Evolutionary conservation across 2,329 filamentous ascomycete species (phyloP).

Genomic region (Geosmithia morbida): DNA sequence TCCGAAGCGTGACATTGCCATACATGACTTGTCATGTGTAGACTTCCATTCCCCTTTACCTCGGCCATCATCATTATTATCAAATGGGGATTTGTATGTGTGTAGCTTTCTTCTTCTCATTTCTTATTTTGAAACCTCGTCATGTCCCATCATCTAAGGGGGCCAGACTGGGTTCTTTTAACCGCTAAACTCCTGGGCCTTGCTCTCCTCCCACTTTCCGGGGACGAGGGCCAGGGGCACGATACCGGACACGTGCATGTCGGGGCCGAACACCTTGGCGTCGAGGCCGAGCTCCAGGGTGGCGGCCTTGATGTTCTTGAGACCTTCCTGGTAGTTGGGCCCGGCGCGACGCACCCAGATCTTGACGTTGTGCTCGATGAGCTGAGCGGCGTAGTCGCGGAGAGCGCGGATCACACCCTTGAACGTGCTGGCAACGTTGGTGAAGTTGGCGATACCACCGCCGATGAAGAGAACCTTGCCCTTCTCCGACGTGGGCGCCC

Average conservation of each 20-base stretch:
- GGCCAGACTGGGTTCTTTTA: conserved; percentile 15
- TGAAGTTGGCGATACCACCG: conserved; percentile 99
- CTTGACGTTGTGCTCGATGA: conserved; percentile 93
- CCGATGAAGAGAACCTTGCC: conserved; percentile 99
- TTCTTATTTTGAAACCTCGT: not conserved
- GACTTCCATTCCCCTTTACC: no score
- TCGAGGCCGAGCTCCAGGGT: conserved; percentile 80
- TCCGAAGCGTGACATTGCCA: no score
- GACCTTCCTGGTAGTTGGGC: conserved; percentile 98
- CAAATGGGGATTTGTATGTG: no score
- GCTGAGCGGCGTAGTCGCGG: conserved; percentile 70
- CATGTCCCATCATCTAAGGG: not conserved
- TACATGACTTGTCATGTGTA: no score
- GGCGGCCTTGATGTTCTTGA: conserved; percentile 98
- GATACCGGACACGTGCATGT: conserved; percentile 97
- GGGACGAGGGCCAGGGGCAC: conserved; percentile 76
- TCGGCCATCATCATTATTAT: no score
- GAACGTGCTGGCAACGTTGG: conserved; percentile 98
- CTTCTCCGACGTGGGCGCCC: conserved; percentile 67
- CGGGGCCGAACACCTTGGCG: conserved; percentile 49
- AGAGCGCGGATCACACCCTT: conserved; percentile 98
- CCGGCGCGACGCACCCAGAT: conserved; percentile 85
- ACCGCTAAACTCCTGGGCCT: conserved; percentile 44
- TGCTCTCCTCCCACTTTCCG: conserved; percentile 48
- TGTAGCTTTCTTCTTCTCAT: no score